Evolutionary conservation across 2,329 filamentous ascomycete species (phyloP), one percentile per base, ranked within the genome.

Genomic region (Aspergillus fischeri): DNA sequence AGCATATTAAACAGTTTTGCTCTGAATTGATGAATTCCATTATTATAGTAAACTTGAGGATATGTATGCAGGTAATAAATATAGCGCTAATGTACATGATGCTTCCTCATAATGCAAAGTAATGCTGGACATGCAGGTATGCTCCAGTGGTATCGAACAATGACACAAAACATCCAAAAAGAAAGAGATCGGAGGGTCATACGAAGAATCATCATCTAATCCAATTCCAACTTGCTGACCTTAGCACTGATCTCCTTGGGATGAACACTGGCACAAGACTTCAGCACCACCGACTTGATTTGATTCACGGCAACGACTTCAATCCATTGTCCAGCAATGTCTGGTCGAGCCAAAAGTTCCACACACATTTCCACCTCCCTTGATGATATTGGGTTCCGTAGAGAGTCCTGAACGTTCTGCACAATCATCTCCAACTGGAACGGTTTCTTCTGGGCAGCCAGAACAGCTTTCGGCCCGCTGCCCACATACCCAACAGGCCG

Each of bases 341-440:
- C 75, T 28, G 80, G 71, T 32, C 74, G 67, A 4, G 75, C 75
- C 48, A 83, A 67, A 41, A 83, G 71, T 52, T 75, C 73, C 52
- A 84, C 65, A 67, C 79, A 81, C 1, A 70, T 67, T 54, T 74
- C 75, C 9, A 78, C 77, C 61, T 83, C 81, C 5, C 76, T 73
- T 29, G 72, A 75, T 1, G 78, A 77, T 47, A 83, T 80, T 0
- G 81, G 78, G 54, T 71, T 77, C 35, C 71, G 69, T 60, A 89
- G 76, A 27, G 88, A 91, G 71, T 91, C 87, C 65, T 81, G 83
- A 51, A 92, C 78, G 69, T 86, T 87, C 62, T 84, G 81, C 20
- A 87, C 75, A 54, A 91, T 75, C 11, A 79, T 80, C 28, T 81
- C 75, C 78, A 91, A 83, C 25, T 83, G 83, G 66, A 90, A 91